A percentile compares a stretch with the other conserved stretches of the same genome.
Conservation (phyloP, 2,329 filamentous ascomycete species). For the Thelonectria blattea region DNA sequence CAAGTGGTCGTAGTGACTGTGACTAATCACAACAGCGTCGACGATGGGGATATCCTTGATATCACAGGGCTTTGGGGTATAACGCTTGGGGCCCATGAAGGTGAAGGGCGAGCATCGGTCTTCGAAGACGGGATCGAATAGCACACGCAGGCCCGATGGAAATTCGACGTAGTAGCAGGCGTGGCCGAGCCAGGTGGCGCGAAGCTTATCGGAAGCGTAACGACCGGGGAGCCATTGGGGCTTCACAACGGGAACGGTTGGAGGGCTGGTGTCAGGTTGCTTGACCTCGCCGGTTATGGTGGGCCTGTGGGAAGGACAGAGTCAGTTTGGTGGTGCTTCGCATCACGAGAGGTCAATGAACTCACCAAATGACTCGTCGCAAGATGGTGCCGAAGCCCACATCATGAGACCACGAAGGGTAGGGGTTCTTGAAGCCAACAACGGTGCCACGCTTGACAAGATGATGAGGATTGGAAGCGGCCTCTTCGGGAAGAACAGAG, state of each 20-base stretch:
- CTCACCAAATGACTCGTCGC: constrained; percentile 46
- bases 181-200: constrained; percentile 94
- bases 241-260: constrained; percentile 69
- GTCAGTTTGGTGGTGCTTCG: constrained; percentile 18
- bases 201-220: constrained; percentile 62
- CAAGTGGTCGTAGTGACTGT: constrained; percentile 93
- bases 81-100: constrained; percentile 76
- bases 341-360: not conserved
- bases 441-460: constrained; percentile 48
- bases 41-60: constrained; percentile 79
- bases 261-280: constrained; percentile 66
- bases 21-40: constrained; percentile 81
- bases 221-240: constrained; percentile 71
- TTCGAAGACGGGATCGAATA: constrained; percentile 95
- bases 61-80: constrained; percentile 76
- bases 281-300: constrained; percentile 49
- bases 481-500: constrained; percentile 48
- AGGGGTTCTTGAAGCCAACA: constrained; percentile 56
- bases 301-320: constrained; percentile 37
- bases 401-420: constrained; percentile 51
- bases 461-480: constrained; percentile 55
- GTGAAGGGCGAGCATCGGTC: constrained; percentile 81
- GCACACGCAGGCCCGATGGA: constrained; percentile 80
- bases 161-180: constrained; percentile 95
- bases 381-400: constrained; percentile 35